Evolutionary conservation across 495 filamentous ascomycete genomes (phyloP).

Genomic region (Lichina pygmaea): DNA sequence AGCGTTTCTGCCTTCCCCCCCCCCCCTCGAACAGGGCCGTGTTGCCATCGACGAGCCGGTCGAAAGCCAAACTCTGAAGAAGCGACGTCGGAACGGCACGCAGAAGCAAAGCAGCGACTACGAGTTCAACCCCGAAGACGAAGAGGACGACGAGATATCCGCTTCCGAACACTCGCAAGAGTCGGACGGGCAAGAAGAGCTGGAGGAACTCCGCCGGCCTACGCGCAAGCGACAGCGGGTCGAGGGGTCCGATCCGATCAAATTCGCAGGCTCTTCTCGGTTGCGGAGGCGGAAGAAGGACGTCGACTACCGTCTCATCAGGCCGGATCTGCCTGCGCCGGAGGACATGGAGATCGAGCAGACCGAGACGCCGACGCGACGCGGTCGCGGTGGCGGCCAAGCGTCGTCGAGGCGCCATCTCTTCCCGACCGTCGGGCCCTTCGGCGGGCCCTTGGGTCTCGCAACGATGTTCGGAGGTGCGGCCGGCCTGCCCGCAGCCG

Average conservation of each 20-base stretch:
- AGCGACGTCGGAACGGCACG: conserved; percentile 7
- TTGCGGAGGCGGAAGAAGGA: conserved; percentile 6
- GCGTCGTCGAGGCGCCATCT: conserved; percentile 42
- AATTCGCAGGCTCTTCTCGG: conserved; percentile 19
- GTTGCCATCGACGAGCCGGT: background rate
- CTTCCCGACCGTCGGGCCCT: conserved; percentile 70
- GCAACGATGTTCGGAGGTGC: conserved; percentile 49
- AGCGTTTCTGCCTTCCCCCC: background rate
- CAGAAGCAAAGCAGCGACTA: conserved; percentile 63
- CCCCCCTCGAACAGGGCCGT: background rate
- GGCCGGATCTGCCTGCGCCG: conserved; percentile 40
- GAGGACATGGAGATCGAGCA: conserved; percentile 41
- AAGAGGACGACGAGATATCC: conserved; percentile 32
- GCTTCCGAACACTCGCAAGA: conserved; percentile 16
- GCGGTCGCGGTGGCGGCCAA: conserved; percentile 26
- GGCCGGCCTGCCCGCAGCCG: conserved; percentile 48
- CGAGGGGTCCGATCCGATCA: conserved; percentile 13
- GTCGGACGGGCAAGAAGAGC: conserved; percentile 57
- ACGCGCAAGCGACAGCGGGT: conserved; percentile 20
- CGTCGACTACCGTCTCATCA: conserved; percentile 49
- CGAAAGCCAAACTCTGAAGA: background rate
- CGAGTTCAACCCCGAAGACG: conserved; percentile 41
- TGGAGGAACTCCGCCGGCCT: conserved; percentile 32
- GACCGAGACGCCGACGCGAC: conserved; percentile 39
- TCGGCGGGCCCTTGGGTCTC: conserved; percentile 55